Evolutionary conservation across 176 grass and related monocot species (phyloP).

Genomic region (Themeda triandra): DNA sequence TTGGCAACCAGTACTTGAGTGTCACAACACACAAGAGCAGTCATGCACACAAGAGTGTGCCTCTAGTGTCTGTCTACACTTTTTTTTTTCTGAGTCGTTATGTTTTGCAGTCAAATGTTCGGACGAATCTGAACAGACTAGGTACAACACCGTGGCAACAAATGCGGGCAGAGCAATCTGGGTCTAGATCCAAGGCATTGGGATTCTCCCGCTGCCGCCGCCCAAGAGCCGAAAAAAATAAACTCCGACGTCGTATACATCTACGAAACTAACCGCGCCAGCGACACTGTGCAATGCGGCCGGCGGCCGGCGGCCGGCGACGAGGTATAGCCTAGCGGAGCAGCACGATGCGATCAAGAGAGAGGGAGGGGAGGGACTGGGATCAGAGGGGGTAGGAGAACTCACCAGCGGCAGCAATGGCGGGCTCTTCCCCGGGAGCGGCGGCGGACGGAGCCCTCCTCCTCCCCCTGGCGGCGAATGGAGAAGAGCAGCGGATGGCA

Average conservation of each 20-base stretch:
- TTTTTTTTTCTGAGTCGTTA: not conserved
- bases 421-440: not conserved
- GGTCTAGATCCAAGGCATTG: not conserved
- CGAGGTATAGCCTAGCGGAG: not conserved
- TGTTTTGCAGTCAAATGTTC: not conserved
- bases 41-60: too few relatives aligned
- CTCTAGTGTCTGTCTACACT: too few relatives aligned
- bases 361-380: not conserved
- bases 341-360: not conserved
- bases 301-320: too few relatives aligned
- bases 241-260: not conserved
- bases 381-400: not conserved
- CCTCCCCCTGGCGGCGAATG: slow-evolving; percentile 22
- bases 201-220: not conserved
- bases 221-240: not conserved
- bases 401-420: slow-evolving; percentile 20
- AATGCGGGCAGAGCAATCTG: slow-evolving; percentile 2
- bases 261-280: not conserved
- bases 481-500: not conserved
- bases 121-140: not conserved
- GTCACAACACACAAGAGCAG: too few relatives aligned
- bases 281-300: not conserved
- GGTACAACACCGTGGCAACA: not conserved
- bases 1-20: not conserved
- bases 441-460: not conserved